Conservation (phyloP, 2,329 filamentous ascomycete genomes). For the Chaetoscypha palmicola region DNA sequence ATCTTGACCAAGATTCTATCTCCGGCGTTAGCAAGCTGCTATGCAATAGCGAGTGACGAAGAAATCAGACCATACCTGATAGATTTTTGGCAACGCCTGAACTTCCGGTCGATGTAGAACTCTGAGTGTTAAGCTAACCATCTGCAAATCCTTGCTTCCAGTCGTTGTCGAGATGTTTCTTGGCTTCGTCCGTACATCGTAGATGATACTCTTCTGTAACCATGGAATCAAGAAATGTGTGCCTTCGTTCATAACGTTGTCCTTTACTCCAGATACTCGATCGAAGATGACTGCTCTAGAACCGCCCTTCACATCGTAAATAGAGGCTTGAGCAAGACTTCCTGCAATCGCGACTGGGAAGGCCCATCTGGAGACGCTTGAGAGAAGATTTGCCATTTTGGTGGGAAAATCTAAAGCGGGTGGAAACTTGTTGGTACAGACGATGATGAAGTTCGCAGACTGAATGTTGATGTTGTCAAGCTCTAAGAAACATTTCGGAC, state of each 20-base stretch:
- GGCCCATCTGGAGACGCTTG: conserved; percentile 58
- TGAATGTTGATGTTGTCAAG: conserved; percentile 5
- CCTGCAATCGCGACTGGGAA: conserved; percentile 66
- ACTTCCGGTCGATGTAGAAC: conserved; percentile 94
- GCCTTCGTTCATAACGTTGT: conserved; percentile 86
- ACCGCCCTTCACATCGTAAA: conserved; percentile 97
- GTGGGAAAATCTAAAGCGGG: no score
- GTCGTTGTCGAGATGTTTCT: conserved; percentile 97
- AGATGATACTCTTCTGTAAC: conserved; percentile 90
- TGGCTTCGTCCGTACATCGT: conserved; percentile 95
- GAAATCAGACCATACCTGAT: conserved; percentile 70
- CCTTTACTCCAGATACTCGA: conserved; percentile 83
- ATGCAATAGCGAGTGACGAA: no score
- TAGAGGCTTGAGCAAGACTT: conserved; percentile 64
- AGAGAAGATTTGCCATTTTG: conserved; percentile 47
- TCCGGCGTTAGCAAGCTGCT: background rate
- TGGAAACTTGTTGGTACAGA: conserved; percentile 7
- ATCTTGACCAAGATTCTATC: conserved; percentile 90
- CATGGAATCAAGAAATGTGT: conserved; percentile 95
- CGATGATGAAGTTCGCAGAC: conserved; percentile 5
- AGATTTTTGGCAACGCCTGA: conserved; percentile 88
- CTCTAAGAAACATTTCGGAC: conserved; percentile 23
- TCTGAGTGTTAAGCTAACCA: conserved; percentile 96
- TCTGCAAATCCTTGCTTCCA: conserved; percentile 97
- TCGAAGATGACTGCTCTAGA: conserved; percentile 97